Conservation (phyloP, 257 asterid genomes). For the Lycium ferocissimum region DNA sequence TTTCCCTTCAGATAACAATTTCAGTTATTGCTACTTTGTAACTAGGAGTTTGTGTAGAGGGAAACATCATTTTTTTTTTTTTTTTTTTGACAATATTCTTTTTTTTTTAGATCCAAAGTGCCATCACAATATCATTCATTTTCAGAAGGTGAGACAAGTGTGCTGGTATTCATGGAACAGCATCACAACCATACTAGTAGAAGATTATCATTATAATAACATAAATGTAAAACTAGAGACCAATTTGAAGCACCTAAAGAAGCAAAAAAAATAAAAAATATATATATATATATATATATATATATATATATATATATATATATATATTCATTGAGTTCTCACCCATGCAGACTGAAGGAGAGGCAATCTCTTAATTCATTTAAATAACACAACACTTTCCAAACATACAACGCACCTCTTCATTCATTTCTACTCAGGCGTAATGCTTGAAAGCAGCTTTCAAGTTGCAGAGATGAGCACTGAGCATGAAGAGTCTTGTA, state of each 20-base stretch:
- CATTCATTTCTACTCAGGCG: background rate
- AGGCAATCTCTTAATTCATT: background rate
- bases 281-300: too few species aligned
- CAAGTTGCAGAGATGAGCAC: background rate
- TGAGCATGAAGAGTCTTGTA: background rate
- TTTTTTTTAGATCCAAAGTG: too few species aligned
- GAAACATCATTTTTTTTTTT: too few species aligned
- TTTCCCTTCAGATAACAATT: slow-evolving; percentile 5
- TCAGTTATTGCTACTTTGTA: background rate
- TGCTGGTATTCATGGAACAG: too few species aligned
- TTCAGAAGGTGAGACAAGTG: too few species aligned
- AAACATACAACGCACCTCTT: background rate
- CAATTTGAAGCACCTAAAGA: background rate
- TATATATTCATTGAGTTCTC: background rate
- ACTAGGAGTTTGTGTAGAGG: background rate
- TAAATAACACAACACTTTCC: background rate
- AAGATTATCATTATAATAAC: background rate
- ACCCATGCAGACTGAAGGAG: background rate
- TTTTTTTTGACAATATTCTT: too few species aligned
- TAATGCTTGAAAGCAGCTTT: background rate
- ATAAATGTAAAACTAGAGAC: background rate
- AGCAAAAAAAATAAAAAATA: background rate
- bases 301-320: too few species aligned
- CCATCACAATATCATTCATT: too few species aligned
- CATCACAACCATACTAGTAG: too few species aligned